These are phyloP conservation scores for Dactylellina leptospora DNA, from an alignment of 2,329 filamentous ascomycete species.

Conservation along the genomic window DNA sequence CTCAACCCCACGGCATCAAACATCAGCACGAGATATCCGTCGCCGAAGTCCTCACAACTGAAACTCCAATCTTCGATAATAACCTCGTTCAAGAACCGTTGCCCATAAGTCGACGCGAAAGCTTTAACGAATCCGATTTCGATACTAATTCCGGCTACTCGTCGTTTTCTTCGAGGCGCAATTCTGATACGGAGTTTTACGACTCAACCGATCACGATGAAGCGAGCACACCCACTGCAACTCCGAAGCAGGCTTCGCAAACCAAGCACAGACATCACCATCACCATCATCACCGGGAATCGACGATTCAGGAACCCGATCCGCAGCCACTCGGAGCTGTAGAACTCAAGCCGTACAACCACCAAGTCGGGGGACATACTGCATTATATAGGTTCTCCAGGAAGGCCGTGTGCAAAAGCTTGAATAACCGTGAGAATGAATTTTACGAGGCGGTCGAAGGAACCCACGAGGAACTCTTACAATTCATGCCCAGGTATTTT, in stretches of 20 bases:
- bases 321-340: constrained; percentile 80
- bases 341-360: constrained; percentile 93
- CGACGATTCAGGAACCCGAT: constrained; percentile 31
- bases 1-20: constrained; percentile 29
- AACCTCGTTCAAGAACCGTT: constrained; percentile 47
- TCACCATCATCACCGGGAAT: constrained; percentile 55
- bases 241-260: constrained; percentile 54
- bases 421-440: constrained; percentile 97
- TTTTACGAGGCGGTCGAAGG: constrained; percentile 97
- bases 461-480: constrained; percentile 85
- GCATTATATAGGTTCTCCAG: constrained; percentile 96
- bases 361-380: constrained; percentile 96
- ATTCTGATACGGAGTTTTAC: constrained; percentile 62
- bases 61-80: constrained; percentile 24
- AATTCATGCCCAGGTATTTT: constrained; percentile 80
- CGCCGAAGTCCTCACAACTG: constrained; percentile 45
- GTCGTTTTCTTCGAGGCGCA: constrained; percentile 56
- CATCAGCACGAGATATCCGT: constrained; percentile 45
- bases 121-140: constrained; percentile 61
- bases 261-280: constrained; percentile 58
- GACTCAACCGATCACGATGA: constrained; percentile 59
- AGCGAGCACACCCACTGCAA: constrained; percentile 59
- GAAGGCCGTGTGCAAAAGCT: constrained; percentile 93
- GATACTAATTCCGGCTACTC: constrained; percentile 55
- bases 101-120: constrained; percentile 60